Percentiles rank a stretch among this genome's conserved stretches.
These are phyloP conservation scores for Blastobotrys mokoenaii DNA, from an alignment of 805 yeast genomes.

Conservation along the genomic window DNA sequence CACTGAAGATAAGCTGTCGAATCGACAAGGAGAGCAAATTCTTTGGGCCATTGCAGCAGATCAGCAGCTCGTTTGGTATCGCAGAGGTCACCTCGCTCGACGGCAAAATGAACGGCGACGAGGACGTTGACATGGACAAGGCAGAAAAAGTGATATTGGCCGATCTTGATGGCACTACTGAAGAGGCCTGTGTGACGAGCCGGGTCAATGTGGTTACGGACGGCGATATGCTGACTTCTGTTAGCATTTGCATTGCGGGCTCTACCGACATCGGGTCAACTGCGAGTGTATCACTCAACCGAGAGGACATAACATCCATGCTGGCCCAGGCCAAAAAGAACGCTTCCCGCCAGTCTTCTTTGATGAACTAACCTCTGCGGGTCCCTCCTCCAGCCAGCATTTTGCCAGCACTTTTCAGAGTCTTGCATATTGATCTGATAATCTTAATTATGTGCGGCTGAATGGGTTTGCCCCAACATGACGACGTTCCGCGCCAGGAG, in stretches of 20 bases:
- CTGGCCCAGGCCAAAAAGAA: too few relatives aligned
- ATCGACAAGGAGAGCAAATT: constrained; percentile 25
- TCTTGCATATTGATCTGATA: too few relatives aligned
- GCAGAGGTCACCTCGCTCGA: constrained; percentile 19
- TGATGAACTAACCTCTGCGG: too few relatives aligned
- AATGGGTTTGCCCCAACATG: neutral
- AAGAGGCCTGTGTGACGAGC: constrained; percentile 53
- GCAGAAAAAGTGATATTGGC: constrained; percentile 41
- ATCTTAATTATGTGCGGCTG: neutral
- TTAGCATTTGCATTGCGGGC: constrained; percentile 9
- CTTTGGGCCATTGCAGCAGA: constrained; percentile 3
- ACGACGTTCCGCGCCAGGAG: too few relatives aligned
- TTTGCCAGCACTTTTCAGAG: too few relatives aligned
- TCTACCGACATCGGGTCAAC: constrained; percentile 7
- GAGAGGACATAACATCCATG: too few relatives aligned
- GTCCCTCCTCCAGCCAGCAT: too few relatives aligned
- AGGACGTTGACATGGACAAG: neutral
- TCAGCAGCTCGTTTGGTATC: constrained; percentile 50
- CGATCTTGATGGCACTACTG: constrained; percentile 81
- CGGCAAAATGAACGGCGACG: neutral
- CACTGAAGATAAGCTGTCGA: constrained; percentile 26
- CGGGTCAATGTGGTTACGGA: constrained; percentile 39
- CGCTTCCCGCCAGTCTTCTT: too few relatives aligned
- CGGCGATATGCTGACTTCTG: constrained; percentile 14
- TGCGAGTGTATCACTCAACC: too few relatives aligned